phyloP scores from a whole-genome alignment of 2,329 filamentous ascomycete genomes.

The Xylaria sp. region DNA sequence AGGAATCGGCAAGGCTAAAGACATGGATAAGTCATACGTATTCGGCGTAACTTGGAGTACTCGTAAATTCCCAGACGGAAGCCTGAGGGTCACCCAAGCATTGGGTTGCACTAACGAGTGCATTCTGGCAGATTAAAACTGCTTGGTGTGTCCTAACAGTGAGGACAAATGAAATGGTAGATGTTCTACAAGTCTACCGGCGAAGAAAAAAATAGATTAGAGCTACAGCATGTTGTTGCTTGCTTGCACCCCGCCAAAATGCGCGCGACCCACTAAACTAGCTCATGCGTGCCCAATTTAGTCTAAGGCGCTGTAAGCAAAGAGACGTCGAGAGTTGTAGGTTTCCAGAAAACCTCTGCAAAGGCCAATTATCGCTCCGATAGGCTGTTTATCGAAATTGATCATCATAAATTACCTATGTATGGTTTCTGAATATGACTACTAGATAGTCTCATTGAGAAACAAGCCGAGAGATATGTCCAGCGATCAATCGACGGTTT shows the following conservation, averaged over 20 bases:
- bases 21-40: constrained; percentile 59
- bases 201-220: constrained; percentile 13
- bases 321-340: background rate
- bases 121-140: constrained; percentile 46
- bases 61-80: constrained; percentile 68
- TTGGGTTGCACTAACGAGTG: constrained; percentile 64
- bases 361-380: too few species aligned
- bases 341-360: background rate
- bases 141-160: background rate
- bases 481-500: background rate
- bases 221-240: constrained; percentile 12
- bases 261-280: background rate
- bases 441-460: background rate
- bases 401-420: background rate
- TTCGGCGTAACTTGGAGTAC: constrained; percentile 69
- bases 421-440: background rate
- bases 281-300: background rate
- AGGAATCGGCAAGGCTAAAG: background rate
- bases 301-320: background rate
- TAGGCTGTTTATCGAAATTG: too few species aligned
- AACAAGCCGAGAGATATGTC: background rate
- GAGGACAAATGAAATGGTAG: constrained; percentile 4
- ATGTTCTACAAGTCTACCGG: background rate
- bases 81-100: constrained; percentile 68
- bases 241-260: constrained; percentile 23